A percentile compares a stretch with the other conserved stretches of the same genome.
phyloP scores from a whole-genome alignment of 1,284 basidiomycete genomes.

The Moniliella sp. region DNA sequence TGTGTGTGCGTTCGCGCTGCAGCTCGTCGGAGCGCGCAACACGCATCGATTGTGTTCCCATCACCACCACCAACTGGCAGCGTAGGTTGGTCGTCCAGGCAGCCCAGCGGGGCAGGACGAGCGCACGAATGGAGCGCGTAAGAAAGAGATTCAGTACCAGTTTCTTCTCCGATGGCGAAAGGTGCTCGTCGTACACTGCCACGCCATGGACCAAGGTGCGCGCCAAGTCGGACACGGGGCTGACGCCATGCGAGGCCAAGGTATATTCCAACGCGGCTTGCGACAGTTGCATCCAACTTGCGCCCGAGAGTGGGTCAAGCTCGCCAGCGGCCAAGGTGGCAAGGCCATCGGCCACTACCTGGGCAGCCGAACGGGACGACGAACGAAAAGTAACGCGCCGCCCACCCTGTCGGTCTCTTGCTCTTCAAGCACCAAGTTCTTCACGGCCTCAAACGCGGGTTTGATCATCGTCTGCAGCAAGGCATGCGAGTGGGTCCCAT shows the following conservation, averaged over 20 bases:
- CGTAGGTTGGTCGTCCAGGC: constrained; percentile 68
- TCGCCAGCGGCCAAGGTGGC: constrained; percentile 67
- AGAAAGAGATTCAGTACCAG: constrained; percentile 63
- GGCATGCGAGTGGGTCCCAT: constrained; percentile 61
- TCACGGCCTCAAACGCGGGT: constrained; percentile 47
- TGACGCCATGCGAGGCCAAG: constrained; percentile 39
- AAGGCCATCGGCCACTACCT: constrained; percentile 63
- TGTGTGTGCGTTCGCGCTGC: constrained; percentile 6
- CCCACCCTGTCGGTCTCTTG: too few species aligned
- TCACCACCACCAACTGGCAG: constrained; percentile 59
- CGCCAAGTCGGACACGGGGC: constrained; percentile 47
- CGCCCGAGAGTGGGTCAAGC: constrained; percentile 49
- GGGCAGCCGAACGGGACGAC: constrained; percentile 67
- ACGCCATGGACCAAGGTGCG: constrained; percentile 72
- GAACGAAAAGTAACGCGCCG: constrained; percentile 46
- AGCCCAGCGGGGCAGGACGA: constrained; percentile 59
- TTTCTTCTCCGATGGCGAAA: constrained; percentile 50
- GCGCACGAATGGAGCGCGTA: constrained; percentile 55
- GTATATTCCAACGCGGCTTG: too few species aligned
- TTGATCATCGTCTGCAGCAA: constrained; percentile 80
- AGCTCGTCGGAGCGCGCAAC: constrained; percentile 14
- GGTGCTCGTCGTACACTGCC: constrained; percentile 60
- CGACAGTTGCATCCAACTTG: constrained; percentile 43
- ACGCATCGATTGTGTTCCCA: constrained; percentile 72
- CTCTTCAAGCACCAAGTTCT: constrained; percentile 39